Conservation (phyloP, 768 basidiomycete genomes). For the Podaxis rugospora region DNA sequence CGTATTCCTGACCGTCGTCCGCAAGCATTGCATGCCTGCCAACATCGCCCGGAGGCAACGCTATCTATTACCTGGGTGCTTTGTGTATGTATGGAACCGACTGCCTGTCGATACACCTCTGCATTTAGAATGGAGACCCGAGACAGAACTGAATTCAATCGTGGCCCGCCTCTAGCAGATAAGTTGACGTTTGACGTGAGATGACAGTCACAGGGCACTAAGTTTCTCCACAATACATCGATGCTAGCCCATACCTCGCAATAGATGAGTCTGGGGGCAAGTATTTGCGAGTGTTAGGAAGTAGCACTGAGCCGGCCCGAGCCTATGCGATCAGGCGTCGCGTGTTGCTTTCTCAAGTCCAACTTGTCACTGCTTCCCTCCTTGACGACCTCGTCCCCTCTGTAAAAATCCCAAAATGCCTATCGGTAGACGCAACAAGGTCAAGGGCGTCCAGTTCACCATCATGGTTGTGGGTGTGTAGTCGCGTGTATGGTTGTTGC, state of each 20-base stretch:
- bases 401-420: slow-evolving; percentile 34
- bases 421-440: slow-evolving; percentile 62
- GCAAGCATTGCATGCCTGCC: background rate
- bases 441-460: slow-evolving; percentile 89
- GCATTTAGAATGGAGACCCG: background rate
- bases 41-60: background rate
- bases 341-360: background rate
- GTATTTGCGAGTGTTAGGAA: background rate
- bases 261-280: background rate
- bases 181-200: background rate
- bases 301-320: background rate
- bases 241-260: background rate
- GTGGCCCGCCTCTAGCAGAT: background rate
- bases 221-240: background rate
- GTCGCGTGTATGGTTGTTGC: background rate
- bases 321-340: background rate
- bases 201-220: background rate
- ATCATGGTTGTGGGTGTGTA: slow-evolving; percentile 84
- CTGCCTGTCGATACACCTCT: background rate
- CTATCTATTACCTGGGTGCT: background rate
- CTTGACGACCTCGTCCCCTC: background rate
- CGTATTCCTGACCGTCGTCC: too few relatives aligned
- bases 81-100: background rate
- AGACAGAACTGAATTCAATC: background rate
- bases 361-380: background rate